These are phyloP conservation scores for Dictyostelium purpureum DNA, from an alignment of 78 protist species.

Conservation along the genomic window DNA sequence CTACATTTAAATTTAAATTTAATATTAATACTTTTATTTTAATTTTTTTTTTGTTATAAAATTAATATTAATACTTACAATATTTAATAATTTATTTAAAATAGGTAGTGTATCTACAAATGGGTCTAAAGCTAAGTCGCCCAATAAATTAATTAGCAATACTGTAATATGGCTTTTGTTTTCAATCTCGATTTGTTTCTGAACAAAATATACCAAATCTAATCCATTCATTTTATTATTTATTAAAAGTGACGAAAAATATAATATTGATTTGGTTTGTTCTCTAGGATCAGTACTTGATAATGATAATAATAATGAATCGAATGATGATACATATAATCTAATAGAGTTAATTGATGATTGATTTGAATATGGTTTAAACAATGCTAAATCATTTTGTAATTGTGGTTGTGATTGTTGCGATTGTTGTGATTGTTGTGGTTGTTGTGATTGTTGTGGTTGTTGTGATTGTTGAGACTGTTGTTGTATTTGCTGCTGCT, in stretches of 20 bases:
- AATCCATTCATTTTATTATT: conserved; percentile 45
- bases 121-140: conserved; percentile 39
- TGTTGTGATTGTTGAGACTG: background rate
- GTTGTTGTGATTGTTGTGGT: background rate
- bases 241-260: conserved; percentile 25
- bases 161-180: conserved; percentile 40
- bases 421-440: background rate
- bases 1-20: too few species aligned
- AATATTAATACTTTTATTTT: background rate
- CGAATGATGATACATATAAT: background rate
- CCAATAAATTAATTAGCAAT: conserved; percentile 8
- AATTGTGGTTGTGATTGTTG: background rate
- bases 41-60: background rate
- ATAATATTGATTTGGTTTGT: conserved; percentile 11
- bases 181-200: conserved; percentile 50
- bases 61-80: background rate
- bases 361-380: background rate
- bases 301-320: conserved; percentile 4
- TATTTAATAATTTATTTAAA: conserved; percentile 3
- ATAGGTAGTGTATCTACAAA: conserved; percentile 27
- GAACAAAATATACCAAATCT: conserved; percentile 37
- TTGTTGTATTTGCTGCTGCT: background rate
- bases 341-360: background rate
- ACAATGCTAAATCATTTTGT: background rate
- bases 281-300: background rate